Percentiles rank a stretch among this genome's conserved stretches.
Conservation (phyloP, 2,329 filamentous ascomycete genomes). For the Pezicula carpinea region DNA sequence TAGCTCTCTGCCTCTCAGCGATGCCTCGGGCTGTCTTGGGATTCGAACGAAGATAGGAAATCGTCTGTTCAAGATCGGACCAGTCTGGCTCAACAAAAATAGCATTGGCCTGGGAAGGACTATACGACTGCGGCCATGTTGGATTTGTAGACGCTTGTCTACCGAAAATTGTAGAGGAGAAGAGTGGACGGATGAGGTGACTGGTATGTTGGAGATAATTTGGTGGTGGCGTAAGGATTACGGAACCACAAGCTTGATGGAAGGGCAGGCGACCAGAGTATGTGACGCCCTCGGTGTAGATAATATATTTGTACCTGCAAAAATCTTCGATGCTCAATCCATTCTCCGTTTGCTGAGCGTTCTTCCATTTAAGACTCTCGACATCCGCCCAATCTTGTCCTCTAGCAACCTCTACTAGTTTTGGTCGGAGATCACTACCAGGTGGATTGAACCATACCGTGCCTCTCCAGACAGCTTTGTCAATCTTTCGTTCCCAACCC, state of each 20-base stretch:
- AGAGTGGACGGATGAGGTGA: constrained; percentile 42
- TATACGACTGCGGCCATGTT: constrained; percentile 36
- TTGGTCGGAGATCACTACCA: constrained; percentile 18
- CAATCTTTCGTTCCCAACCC: constrained; percentile 32
- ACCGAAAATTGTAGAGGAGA: constrained; percentile 27
- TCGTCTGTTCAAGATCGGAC: constrained; percentile 43
- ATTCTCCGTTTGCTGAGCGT: constrained; percentile 36
- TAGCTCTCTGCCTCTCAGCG: constrained; percentile 39
- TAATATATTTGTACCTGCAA: constrained; percentile 45
- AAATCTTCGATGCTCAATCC: constrained; percentile 45
- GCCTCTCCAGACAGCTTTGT: constrained; percentile 45
- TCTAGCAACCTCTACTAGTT: constrained; percentile 18
- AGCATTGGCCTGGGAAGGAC: constrained; percentile 37
- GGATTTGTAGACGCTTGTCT: constrained; percentile 10
- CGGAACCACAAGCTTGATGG: constrained; percentile 44
- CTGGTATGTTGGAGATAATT: constrained; percentile 46
- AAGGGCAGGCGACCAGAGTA: constrained; percentile 49
- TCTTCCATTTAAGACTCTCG: constrained; percentile 31
- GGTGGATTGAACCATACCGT: constrained; percentile 42
- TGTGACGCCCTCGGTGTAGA: constrained; percentile 50
- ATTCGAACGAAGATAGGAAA: constrained; percentile 41
- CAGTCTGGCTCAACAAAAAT: constrained; percentile 48
- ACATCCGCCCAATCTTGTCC: constrained; percentile 44
- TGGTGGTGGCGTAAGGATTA: constrained; percentile 43
- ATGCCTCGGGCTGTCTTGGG: constrained; percentile 41